Percentiles rank a stretch among this genome's conserved stretches.
phyloP scores from a whole-genome alignment of 78 protist genomes.

The Reticulomyxa filosa region DNA sequence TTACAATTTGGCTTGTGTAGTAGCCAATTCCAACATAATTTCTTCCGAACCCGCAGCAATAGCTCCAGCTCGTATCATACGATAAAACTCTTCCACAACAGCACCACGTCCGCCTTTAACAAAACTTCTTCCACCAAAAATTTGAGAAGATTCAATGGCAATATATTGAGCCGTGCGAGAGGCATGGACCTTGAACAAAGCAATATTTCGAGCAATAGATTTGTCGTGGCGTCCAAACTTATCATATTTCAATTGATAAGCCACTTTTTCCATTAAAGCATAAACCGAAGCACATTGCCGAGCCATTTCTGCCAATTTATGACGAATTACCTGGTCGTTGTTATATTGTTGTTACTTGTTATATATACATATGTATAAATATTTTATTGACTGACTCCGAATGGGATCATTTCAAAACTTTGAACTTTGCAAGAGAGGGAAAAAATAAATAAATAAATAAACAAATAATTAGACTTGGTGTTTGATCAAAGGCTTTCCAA shows the following conservation, averaged over 20 bases:
- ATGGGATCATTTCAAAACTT: no score
- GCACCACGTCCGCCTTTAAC: background rate
- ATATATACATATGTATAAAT: no score
- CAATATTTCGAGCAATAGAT: background rate
- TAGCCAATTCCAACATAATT: background rate
- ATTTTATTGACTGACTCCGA: no score
- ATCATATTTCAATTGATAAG: background rate
- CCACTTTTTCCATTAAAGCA: background rate
- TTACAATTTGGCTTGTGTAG: background rate
- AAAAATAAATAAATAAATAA: no score
- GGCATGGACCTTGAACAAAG: background rate
- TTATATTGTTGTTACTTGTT: no score
- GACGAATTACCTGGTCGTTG: background rate
- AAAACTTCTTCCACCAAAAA: background rate
- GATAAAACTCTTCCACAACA: background rate
- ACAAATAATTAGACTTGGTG: no score
- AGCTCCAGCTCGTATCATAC: background rate
- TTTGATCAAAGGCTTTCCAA: no score
- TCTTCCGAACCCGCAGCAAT: background rate
- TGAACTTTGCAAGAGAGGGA: no score
- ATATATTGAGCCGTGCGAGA: background rate
- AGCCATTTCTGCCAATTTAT: background rate
- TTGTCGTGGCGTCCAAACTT: background rate
- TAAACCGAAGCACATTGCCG: background rate
- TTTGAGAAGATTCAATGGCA: background rate